Base-by-base conservation (phyloP, 2,329 filamentous ascomycete species). In the Ceratocystis colombiana region DNA sequence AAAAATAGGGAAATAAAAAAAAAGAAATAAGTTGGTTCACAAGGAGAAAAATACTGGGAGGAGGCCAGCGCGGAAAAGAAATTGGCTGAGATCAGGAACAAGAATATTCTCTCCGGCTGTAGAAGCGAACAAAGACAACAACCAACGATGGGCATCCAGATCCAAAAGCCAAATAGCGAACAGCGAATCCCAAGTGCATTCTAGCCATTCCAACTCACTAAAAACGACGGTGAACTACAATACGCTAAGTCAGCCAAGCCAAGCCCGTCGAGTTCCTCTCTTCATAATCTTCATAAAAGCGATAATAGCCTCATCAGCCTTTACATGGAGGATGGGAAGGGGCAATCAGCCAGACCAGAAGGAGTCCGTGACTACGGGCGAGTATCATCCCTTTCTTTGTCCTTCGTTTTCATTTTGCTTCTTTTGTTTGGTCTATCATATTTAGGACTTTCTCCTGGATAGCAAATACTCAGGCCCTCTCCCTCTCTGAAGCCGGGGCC, bases 51-150 rank as follows among this genome's bases (percentile, higher is more conserved):
- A 12, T 20, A 25, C n/a, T 25, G n/a, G 22, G n/a, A 20, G 30
- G 20, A 28, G 15, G 20, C 61, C 7, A 55, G 28, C 25, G 6
- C 28, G 30, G 46, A 25, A 50, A 25, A 64, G 45, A 55, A 37
- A 64, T 37, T 22, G 44, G 30, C 20, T 33, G 28, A 59, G 25
- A 59, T 59, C 55, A 59, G 55, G 55, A 59, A 37, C 55, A 59
- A 59, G 55, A 59, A 59, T 28, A 59, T 59, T 59, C 55, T 59
- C 55, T 30, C 28, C 28, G 55, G 28, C 55, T 62, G 44, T 62
- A 20, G 61, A 62, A 46, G 44, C 37, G 61, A 46, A 25, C 20
- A 62, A 59, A 46, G 44, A 62, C 61, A 62, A 50, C 44, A 63
- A 20, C 28, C 45, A 25, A 30, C 41, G 61, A 46, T 46, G 57